Conservation (phyloP, 805 yeast species). For the Suhomyces faveliae region DNA sequence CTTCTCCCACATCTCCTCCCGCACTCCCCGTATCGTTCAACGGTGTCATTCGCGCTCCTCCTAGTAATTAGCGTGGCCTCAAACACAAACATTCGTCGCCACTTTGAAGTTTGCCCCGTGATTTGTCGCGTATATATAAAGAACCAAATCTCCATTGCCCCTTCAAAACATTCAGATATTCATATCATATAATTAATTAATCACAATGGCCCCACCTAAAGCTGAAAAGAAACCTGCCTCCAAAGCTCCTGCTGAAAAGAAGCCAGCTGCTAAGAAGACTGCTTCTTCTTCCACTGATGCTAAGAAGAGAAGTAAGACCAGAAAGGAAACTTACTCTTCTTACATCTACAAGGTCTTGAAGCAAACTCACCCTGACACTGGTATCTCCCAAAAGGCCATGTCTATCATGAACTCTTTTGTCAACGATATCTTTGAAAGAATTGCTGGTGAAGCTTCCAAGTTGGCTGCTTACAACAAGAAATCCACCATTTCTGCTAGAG, state of each 20-base stretch:
- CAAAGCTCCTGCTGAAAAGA: slow-evolving; percentile 96
- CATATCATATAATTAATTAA: slow-evolving; percentile 4
- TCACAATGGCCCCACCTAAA: slow-evolving; percentile 30
- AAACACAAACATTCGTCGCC: slow-evolving; percentile 1
- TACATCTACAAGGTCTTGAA: slow-evolving; percentile 97
- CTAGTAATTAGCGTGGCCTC: neutral
- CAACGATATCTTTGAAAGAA: slow-evolving; percentile 96
- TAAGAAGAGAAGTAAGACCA: slow-evolving; percentile 91
- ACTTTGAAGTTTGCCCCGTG: slow-evolving; percentile 2
- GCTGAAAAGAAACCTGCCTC: slow-evolving; percentile 83
- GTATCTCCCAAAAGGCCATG: slow-evolving; percentile 98
- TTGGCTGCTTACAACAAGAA: slow-evolving; percentile 98
- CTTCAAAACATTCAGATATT: neutral
- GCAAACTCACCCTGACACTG: slow-evolving; percentile 99
- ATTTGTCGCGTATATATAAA: slow-evolving; percentile 6
- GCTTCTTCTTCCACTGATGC: slow-evolving; percentile 72
- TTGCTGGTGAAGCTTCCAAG: slow-evolving; percentile 96
- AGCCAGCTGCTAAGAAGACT: slow-evolving; percentile 88
- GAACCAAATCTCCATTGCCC: slow-evolving; percentile 3
- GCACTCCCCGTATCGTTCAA: neutral
- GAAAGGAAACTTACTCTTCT: slow-evolving; percentile 98
- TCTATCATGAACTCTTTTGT: slow-evolving; percentile 98
- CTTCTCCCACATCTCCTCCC: slow-evolving; percentile 3
- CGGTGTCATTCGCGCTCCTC: slow-evolving; percentile 1
- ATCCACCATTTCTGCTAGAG: slow-evolving; percentile 97